A percentile compares a stretch with the other conserved stretches of the same genome.
phyloP scores from a whole-genome alignment of 2,329 filamentous ascomycete species.

The Calonectria naviculata region DNA sequence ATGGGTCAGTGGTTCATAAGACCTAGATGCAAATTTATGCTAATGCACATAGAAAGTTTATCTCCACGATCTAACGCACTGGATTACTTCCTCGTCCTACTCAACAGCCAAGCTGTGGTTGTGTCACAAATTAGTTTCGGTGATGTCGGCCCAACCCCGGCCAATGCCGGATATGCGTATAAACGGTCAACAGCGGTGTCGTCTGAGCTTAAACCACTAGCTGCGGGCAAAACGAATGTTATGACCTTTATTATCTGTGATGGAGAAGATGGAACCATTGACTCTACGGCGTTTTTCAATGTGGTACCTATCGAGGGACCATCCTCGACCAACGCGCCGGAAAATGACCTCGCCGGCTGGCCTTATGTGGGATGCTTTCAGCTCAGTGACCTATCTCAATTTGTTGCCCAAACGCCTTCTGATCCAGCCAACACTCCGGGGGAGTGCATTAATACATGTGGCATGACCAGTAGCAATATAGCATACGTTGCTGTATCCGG shows the following conservation, averaged over 20 bases:
- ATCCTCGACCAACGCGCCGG: background rate
- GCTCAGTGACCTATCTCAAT: background rate
- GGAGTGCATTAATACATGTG: background rate
- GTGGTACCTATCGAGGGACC: too few relatives aligned
- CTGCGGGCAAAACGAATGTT: background rate
- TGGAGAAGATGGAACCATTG: background rate
- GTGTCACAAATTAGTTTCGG: background rate
- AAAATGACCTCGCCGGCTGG: background rate
- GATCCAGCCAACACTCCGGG: background rate
- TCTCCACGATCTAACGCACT: background rate
- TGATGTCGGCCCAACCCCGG: background rate
- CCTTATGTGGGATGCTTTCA: background rate
- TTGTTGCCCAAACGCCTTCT: background rate
- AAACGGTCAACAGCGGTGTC: background rate
- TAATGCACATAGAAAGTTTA: background rate
- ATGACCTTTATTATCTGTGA: background rate
- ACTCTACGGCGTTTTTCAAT: background rate
- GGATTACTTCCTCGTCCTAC: background rate
- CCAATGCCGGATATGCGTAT: background rate
- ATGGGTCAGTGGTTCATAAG: background rate
- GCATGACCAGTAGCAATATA: too few relatives aligned
- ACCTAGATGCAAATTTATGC: background rate
- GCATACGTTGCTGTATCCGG: background rate
- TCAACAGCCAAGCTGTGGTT: background rate
- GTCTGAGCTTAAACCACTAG: background rate